A percentile compares a stretch with the other conserved stretches of the same genome.
Conservation (phyloP, 192 early-diverging fungal genomes). For the Gryganskiella cystojenkinii region DNA sequence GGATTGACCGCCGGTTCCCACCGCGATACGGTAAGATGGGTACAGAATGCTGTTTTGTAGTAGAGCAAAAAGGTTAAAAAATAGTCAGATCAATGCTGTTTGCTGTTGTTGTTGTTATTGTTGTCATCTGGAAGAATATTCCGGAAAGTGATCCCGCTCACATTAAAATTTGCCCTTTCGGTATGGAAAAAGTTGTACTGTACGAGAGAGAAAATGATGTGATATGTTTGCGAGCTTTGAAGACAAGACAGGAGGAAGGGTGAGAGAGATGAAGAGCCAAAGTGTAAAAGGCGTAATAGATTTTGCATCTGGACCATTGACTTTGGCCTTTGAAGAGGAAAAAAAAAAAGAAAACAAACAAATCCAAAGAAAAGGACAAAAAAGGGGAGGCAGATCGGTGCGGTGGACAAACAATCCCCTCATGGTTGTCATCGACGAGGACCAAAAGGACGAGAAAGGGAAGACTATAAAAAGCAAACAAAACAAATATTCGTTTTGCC, state of each 20-base stretch:
- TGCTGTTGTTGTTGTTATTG: neutral
- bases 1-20: slow-evolving; percentile 27
- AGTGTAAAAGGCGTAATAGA: slow-evolving; percentile 12
- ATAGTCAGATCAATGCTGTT: no score
- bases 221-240: no score
- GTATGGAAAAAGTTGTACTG: neutral
- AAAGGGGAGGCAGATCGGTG: slow-evolving; percentile 3
- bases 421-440: neutral
- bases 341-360: slow-evolving; percentile 1
- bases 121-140: neutral
- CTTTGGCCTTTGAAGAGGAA: neutral
- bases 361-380: neutral
- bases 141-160: no score
- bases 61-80: neutral
- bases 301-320: no score
- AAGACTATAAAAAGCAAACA: no score
- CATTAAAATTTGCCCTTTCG: no score
- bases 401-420: neutral
- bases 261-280: no score
- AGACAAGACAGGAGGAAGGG: neutral
- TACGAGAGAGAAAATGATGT: neutral
- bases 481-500: no score
- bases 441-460: neutral
- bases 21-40: slow-evolving; percentile 41
- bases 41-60: slow-evolving; percentile 42